Percentiles rank a stretch among this genome's conserved stretches.
These are phyloP conservation scores for Albugo laibachii DNA, from an alignment of 352 stramenopile species.

Conservation along the genomic window DNA sequence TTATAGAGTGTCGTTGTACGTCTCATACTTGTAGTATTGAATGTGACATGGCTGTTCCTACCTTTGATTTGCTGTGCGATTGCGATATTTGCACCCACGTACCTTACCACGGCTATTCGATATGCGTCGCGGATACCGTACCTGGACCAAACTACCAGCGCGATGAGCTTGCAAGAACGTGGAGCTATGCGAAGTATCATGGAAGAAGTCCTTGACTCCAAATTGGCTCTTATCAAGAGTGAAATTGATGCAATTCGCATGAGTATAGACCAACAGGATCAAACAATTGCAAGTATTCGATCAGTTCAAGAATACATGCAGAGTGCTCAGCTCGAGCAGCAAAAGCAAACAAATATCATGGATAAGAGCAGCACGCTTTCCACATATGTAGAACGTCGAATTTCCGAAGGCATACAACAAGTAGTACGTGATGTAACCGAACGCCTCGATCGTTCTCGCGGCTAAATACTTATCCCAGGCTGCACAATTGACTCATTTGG, in stretches of 20 bases:
- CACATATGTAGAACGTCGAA: slow-evolving; percentile 45
- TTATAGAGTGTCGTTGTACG: no score
- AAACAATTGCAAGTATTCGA: slow-evolving; percentile 32
- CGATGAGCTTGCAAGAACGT: slow-evolving; percentile 17
- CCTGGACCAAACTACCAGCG: neutral
- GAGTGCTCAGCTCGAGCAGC: slow-evolving; percentile 28
- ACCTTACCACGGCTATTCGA: slow-evolving; percentile 38
- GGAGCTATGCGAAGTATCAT: slow-evolving; percentile 37
- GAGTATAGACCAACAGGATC: slow-evolving; percentile 30
- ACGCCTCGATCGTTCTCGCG: no score
- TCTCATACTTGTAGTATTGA: slow-evolving; percentile 7
- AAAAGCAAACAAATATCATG: slow-evolving; percentile 34
- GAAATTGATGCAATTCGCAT: slow-evolving; percentile 26
- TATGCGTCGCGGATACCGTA: slow-evolving; percentile 15
- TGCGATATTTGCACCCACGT: slow-evolving; percentile 45
- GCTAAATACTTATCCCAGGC: no score
- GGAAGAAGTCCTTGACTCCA: slow-evolving; percentile 48
- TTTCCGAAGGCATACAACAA: slow-evolving; percentile 38
- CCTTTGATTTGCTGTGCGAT: slow-evolving; percentile 48
- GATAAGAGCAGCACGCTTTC: slow-evolving; percentile 29
- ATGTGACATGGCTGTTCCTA: slow-evolving; percentile 50
- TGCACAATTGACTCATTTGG: no score
- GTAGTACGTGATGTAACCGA: slow-evolving; percentile 16
- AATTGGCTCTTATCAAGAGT: slow-evolving; percentile 29
- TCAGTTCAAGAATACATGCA: slow-evolving; percentile 33